Percentiles rank a stretch among this genome's conserved stretches.
Evolutionary conservation across 495 filamentous ascomycete species (phyloP).

Genomic region (Penicillium waksmanii): DNA sequence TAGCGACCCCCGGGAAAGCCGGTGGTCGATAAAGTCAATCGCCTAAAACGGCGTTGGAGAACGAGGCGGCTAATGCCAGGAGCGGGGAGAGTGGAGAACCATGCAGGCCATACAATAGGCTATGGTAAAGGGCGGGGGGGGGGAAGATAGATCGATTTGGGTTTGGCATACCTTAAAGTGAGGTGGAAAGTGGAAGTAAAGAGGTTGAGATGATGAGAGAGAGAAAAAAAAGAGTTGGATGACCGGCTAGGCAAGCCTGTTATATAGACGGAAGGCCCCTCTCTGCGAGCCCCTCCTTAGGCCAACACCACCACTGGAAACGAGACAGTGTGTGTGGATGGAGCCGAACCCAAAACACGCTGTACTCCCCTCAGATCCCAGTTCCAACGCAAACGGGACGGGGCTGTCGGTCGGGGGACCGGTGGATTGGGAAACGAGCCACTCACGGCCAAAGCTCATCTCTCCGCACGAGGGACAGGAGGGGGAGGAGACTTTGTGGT

Average conservation of each 20-base stretch:
- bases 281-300: slow-evolving; percentile 9
- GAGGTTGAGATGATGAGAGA: slow-evolving; percentile 9
- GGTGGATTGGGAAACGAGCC: slow-evolving; percentile 17
- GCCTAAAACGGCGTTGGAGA: slow-evolving; percentile 28
- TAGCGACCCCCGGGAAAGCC: neutral
- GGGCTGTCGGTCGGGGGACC: slow-evolving; percentile 2
- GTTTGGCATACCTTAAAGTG: slow-evolving; percentile 10
- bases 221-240: neutral
- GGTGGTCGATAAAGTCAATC: slow-evolving; percentile 25
- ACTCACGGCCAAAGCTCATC: slow-evolving; percentile 14
- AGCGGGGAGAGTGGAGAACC: slow-evolving; percentile 23
- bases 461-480: slow-evolving; percentile 33
- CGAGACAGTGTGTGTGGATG: slow-evolving; percentile 6
- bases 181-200: slow-evolving; percentile 2
- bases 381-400: neutral
- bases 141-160: slow-evolving; percentile 4
- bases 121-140: neutral
- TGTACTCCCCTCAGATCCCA: slow-evolving; percentile 21
- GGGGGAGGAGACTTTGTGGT: slow-evolving; percentile 15
- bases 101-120: slow-evolving; percentile 12
- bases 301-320: neutral
- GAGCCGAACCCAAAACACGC: slow-evolving; percentile 22
- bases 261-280: slow-evolving; percentile 16
- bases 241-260: slow-evolving; percentile 5
- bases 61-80: slow-evolving; percentile 10